Evolutionary conservation across 495 filamentous ascomycete species (phyloP), one percentile per base, ranked within the genome.

Genomic region (Hypoxylon fuscum): DNA sequence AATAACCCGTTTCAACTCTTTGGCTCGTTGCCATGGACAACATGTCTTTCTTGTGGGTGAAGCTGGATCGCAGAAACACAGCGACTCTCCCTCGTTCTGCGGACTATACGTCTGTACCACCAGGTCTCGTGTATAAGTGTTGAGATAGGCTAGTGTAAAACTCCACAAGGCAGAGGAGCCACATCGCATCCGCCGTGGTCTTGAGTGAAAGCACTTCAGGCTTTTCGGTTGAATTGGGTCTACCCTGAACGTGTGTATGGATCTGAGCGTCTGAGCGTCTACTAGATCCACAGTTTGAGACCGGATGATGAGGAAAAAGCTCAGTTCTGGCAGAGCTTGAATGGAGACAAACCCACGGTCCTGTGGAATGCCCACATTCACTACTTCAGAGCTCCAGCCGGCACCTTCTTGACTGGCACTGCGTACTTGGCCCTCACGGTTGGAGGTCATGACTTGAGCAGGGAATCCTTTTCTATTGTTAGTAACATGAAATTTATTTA

Each of bases 81-180:
- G 68, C 3, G 71, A 68, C 51, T 79, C 76, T 9, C 62, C 73
- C 20, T 80, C 77, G 2, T 75, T 64, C 11, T 75, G 70, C 0
- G 83, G 81, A n/a, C 77, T 68, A 59, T 84, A 87, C 0, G 79
- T 83, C 32, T 86, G 83, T 45, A 87, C 72, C 31, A 86, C 75
- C 23, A 83, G 78, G 32, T 83, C 79, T 12, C 77, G 79, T 0
- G 77, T 81, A 32, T 85, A 81, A 2, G 72, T 61, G 59, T 78
- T 77, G 18, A 69, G 72, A 59, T 88, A 88, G n/a, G 77, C 76
- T 17, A 88, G 64, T 0, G 81, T 81, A 34, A 87, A 74, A 11
- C 78, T 83, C 25, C 76, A 72, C 0, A 88, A 69, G 7, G 79
- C 76, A 3, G 78, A 62, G 9, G 79, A 81, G 12, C 79, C 79